phyloP scores from a whole-genome alignment of 805 yeast genomes.

The Monosporozyma yasuniensis region DNA sequence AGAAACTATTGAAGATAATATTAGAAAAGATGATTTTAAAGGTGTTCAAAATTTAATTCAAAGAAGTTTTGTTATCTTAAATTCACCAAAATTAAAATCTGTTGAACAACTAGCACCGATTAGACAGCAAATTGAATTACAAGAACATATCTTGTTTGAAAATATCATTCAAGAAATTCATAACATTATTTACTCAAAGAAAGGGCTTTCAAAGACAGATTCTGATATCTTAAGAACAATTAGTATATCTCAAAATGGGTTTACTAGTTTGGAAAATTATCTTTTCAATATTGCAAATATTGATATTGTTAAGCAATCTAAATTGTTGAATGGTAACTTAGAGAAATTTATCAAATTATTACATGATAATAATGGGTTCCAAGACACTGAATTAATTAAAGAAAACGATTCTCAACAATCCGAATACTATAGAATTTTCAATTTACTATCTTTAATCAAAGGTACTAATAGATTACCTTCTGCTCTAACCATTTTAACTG shows the following conservation, averaged over 20 bases:
- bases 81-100: slow-evolving; percentile 46
- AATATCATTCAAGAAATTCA: slow-evolving; percentile 70
- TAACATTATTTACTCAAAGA: slow-evolving; percentile 55
- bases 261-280: slow-evolving; percentile 43
- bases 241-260: slow-evolving; percentile 20
- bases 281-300: slow-evolving; percentile 48
- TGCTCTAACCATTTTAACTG: slow-evolving; percentile 45
- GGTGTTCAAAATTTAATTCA: slow-evolving; percentile 52
- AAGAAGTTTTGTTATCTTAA: slow-evolving; percentile 38
- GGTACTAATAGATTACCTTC: slow-evolving; percentile 54
- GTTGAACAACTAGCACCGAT: slow-evolving; percentile 45
- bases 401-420: slow-evolving; percentile 7
- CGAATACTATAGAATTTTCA: slow-evolving; percentile 30
- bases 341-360: slow-evolving; percentile 23
- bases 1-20: slow-evolving; percentile 51
- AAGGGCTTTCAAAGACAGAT: slow-evolving; percentile 9
- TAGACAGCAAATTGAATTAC: slow-evolving; percentile 45
- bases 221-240: slow-evolving; percentile 20
- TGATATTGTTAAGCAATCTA: slow-evolving; percentile 45
- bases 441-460: slow-evolving; percentile 49
- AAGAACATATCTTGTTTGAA: slow-evolving; percentile 55
- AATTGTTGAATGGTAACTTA: slow-evolving; percentile 30
- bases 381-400: background rate
- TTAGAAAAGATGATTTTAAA: slow-evolving; percentile 62
- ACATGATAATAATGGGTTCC: slow-evolving; percentile 1